phyloP scores from a whole-genome alignment of 129 eudicot genomes.

The Tagetes patula region DNA sequence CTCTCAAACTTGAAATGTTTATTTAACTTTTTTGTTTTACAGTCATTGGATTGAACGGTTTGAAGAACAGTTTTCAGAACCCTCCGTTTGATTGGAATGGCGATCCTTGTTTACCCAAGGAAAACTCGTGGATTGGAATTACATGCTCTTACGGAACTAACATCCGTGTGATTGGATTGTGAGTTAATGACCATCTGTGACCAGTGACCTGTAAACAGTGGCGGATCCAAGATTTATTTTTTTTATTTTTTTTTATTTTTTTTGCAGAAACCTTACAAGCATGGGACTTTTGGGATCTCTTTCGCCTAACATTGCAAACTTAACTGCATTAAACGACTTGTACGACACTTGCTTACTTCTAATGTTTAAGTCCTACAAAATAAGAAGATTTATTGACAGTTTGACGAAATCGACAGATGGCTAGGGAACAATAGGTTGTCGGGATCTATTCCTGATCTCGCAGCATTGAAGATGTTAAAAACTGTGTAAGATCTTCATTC shows the following conservation, averaged over 20 bases:
- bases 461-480: conserved; percentile 49
- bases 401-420: conserved; percentile 48
- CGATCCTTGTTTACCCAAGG: conserved; percentile 90
- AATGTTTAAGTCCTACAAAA: background rate
- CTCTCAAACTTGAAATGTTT: background rate
- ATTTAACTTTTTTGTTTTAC: conserved; percentile 11
- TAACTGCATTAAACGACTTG: conserved; percentile 69
- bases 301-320: conserved; percentile 57
- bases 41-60: conserved; percentile 62
- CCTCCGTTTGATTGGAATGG: conserved; percentile 96
- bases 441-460: conserved; percentile 66
- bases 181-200: conserved; percentile 29
- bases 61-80: conserved; percentile 62
- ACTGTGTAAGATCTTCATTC: conserved; percentile 49
- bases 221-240: too few relatives aligned
- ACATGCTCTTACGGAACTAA: conserved; percentile 67
- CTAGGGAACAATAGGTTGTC: conserved; percentile 67
- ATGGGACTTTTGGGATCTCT: conserved; percentile 65
- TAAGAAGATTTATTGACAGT: conserved; percentile 22
- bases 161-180: conserved; percentile 67
- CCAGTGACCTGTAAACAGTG: background rate
- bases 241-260: conserved; percentile 14
- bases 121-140: conserved; percentile 83
- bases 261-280: conserved; percentile 64
- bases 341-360: conserved; percentile 34